A percentile compares a stretch with the other conserved stretches of the same genome.
phyloP scores from a whole-genome alignment of 2,329 filamentous ascomycete species.

The Huntiella bhutanensis region DNA sequence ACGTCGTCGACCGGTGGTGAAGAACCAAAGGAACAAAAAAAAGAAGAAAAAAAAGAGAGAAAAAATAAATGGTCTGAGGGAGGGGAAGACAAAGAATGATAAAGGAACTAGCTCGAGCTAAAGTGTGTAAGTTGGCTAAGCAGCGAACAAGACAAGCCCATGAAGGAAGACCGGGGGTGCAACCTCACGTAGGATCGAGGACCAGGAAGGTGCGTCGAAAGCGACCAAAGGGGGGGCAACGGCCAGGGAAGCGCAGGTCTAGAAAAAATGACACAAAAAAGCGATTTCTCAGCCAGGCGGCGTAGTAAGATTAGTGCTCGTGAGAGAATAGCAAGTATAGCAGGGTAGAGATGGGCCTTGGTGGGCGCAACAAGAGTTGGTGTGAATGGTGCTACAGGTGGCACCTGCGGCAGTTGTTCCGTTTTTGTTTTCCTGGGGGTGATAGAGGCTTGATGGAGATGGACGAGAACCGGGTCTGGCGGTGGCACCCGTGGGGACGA shows the following conservation, averaged over 20 bases:
- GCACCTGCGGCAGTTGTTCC: no score
- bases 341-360: no score
- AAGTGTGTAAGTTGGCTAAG: conserved; percentile 1
- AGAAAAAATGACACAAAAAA: background rate
- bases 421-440: no score
- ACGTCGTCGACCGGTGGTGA: conserved; percentile 8
- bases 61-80: conserved; percentile 2
- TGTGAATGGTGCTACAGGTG: no score
- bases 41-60: conserved; percentile 3
- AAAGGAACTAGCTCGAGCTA: background rate
- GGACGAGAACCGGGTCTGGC: no score
- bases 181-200: background rate
- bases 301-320: no score
- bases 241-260: background rate
- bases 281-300: background rate
- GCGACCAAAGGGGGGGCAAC: background rate
- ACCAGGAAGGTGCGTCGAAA: background rate
- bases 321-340: no score
- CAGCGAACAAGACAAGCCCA: background rate
- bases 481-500: no score
- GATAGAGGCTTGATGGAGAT: no score
- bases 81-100: background rate
- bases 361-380: no score
- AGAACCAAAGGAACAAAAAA: conserved; percentile 3
- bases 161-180: background rate